phyloP scores from a whole-genome alignment of 148 eudicot genomes.

The Chenopodium album region DNA sequence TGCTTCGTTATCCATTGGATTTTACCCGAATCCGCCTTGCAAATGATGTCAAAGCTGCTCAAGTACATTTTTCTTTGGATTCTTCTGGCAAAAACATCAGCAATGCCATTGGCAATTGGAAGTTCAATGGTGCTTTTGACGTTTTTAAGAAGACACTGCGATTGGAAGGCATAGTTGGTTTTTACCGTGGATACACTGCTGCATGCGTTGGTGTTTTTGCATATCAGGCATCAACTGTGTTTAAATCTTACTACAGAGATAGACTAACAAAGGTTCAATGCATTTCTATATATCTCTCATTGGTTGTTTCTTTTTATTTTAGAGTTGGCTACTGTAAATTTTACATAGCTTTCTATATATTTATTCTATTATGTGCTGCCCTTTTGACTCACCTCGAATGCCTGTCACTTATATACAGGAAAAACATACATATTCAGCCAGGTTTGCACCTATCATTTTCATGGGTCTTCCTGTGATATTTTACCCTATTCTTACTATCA shows the following conservation, averaged over 20 bases:
- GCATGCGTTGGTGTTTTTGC: constrained; percentile 13
- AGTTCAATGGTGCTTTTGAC: constrained; percentile 28
- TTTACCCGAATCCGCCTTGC: constrained; percentile 24
- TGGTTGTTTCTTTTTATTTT: no score
- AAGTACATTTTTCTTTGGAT: constrained; percentile 12
- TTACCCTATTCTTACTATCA: no score
- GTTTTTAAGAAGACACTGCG: constrained; percentile 23
- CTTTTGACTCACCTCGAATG: background rate
- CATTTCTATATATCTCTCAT: background rate
- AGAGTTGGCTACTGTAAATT: no score
- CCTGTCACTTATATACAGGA: background rate
- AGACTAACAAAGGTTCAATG: constrained; percentile 1
- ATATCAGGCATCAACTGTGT: background rate
- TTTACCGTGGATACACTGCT: constrained; percentile 28
- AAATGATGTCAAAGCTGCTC: constrained; percentile 18
- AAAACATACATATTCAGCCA: background rate
- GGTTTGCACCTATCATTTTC: background rate
- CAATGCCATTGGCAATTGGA: constrained; percentile 7
- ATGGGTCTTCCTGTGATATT: background rate
- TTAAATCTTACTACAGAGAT: background rate
- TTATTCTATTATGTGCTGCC: no score
- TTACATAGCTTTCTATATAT: no score
- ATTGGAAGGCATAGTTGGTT: constrained; percentile 29
- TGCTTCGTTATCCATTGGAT: constrained; percentile 12
- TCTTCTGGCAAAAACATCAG: background rate